Evolutionary conservation across 2,329 filamentous ascomycete genomes (phyloP), one percentile per base, ranked within the genome.

Genomic region (Rutstroemia sp.): DNA sequence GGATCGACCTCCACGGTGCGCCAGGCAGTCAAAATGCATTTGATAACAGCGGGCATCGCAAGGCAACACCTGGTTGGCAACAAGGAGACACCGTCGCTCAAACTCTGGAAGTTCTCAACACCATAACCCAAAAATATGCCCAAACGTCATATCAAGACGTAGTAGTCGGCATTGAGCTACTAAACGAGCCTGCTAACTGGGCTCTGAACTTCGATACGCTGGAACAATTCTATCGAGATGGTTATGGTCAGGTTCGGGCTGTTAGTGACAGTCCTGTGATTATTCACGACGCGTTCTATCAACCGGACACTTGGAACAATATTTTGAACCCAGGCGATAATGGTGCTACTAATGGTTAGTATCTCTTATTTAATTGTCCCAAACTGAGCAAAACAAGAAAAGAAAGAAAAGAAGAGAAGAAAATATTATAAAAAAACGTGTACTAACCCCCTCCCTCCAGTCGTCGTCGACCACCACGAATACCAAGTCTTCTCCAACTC

Each of bases 391-490:
- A n/a, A 25, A 14, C 25, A 27, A 27, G 5, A 23, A 23, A 23
- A 4, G 5, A 23, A 23, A 23, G 4, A 23, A 23, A 23, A 23
- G 19, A 19, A 19, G 19, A 19, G 19, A 2, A 19, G 19, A 19
- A 19, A 19, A 19, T 19, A 19, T 19, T 19, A 19, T 9, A 14
- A 16, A 36, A n/a, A 30, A 7, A 71, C 80, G 9, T 86, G 46
- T 77, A 78, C 54, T 72, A 72, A 47, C 82, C 83, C 65, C 30
- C 30, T 3, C 16, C 2, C 76, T 73, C 2, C 40, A 66, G 67
- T 68, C 14, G 56, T 80, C 47, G 70, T 88, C 60, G 85, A 88
- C 65, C 82, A 84, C 57, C 85, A 88, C 67, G 82, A 87, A 65
- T 88, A 88, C 67, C 80, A 87, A 66, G 75, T 83, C 57, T 87